Evolutionary conservation across 169 alveolate species (phyloP), one percentile per base, ranked within the genome.

Genomic region (Plasmodium gallinaceum): DNA sequence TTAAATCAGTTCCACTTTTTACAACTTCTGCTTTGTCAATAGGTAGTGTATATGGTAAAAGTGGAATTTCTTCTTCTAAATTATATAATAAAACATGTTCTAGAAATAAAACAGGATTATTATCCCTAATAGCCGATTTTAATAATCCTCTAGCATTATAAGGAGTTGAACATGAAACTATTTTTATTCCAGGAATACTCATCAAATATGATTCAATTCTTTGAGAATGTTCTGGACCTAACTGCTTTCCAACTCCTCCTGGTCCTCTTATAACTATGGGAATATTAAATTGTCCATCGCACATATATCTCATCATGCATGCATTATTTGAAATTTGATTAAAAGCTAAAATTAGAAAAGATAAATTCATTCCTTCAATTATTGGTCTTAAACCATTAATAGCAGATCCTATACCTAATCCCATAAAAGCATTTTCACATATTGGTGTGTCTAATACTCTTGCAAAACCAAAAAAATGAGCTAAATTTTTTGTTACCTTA

Each of bases 371-470:
- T 62, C 97, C 97, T 89, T 97, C 99, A 26, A 96, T 91, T 3
- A 97, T 94, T 26, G 99, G 99, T 61, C 97, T 94, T 57, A 96
- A 78, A 4, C 98, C 98, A 61, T 88, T 88, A 71, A 94, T 88
- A 1, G 96, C 52, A 5, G 96, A 96, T 24, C 97, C 97, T 8
- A 94, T 92, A 37, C 95, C 95, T 73, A 95, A 73, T n/a, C 97
- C 96, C 76, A 95, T 92, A 66, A 94, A 95, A 12, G 97, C 96
- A 26, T 96, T 95, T 80, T 97, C 99, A 71, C 98, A 94, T 45
- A 97, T 97, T n/a, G 99, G 99, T 26, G 99, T 97, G 92, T 97
- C 99, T 92, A 93, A 70, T 51, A 95, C 94, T 88, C 99, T 93
- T 10, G 88, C 83, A 60, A 91, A 92, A 12, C 98, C 98, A 86